Percentiles rank a stretch among this genome's conserved stretches.
Evolutionary conservation across 306 rosid genomes (phyloP).

Genomic region (Trifolium pratense): DNA sequence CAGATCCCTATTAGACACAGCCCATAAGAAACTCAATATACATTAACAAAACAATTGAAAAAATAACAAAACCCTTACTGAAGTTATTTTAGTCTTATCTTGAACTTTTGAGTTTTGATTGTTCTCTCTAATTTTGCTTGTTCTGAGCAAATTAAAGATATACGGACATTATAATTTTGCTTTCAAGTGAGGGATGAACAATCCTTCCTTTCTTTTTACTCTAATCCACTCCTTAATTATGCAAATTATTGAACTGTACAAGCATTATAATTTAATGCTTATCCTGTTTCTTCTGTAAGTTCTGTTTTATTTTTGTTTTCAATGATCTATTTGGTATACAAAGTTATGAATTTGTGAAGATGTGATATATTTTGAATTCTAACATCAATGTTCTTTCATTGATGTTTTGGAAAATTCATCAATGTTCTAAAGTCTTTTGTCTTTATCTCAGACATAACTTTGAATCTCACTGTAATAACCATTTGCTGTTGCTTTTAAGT

Average conservation of each 20-base stretch:
- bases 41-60: neutral
- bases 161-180: neutral
- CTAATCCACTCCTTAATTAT: constrained; percentile 4
- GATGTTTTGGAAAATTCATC: neutral
- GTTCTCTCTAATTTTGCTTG: neutral
- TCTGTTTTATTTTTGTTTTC: constrained; percentile 14
- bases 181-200: constrained; percentile 4
- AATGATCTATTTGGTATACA: neutral
- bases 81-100: neutral
- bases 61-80: neutral
- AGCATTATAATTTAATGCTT: constrained; percentile 32
- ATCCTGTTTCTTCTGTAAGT: constrained; percentile 23
- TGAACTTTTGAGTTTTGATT: constrained; percentile 1
- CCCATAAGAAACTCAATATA: constrained; percentile 1
- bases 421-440: neutral
- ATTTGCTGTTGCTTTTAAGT: neutral
- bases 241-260: constrained; percentile 24
- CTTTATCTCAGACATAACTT: neutral
- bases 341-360: constrained; percentile 22
- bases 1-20: neutral
- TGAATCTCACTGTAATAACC: neutral
- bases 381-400: constrained; percentile 1
- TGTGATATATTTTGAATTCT: constrained; percentile 31
- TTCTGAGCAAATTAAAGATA: neutral
- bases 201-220: neutral